Conservation (phyloP, 2,329 filamentous ascomycete genomes). For the Trichophyton rubrum region DNA sequence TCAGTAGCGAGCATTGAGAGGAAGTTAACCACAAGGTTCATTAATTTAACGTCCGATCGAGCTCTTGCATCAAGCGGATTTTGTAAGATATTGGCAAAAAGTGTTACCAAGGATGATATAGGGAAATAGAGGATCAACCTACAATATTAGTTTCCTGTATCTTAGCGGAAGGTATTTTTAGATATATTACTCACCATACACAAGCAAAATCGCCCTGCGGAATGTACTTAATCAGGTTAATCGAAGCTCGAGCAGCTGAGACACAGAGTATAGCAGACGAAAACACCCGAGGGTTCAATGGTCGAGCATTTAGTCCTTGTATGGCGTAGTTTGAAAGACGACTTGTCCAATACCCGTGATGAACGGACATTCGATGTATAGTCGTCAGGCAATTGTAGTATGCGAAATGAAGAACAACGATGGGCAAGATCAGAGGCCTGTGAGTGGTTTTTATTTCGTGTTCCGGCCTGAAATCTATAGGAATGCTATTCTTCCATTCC, state of each 20-base stretch:
- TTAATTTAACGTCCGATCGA: constrained; percentile 75
- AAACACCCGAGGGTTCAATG: constrained; percentile 87
- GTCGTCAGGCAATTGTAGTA: constrained; percentile 98
- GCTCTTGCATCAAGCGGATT: constrained; percentile 84
- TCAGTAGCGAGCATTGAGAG: constrained; percentile 79
- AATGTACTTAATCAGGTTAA: constrained; percentile 88
- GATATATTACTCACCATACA: constrained; percentile 59
- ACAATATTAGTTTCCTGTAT: constrained; percentile 5
- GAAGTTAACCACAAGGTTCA: constrained; percentile 88
- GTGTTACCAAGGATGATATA: constrained; percentile 81
- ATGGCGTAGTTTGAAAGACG: constrained; percentile 89
- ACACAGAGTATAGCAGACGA: constrained; percentile 88
- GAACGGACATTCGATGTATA: constrained; percentile 95
- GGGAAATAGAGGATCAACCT: constrained; percentile 92
- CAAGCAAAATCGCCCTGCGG: constrained; percentile 89
- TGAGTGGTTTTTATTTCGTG: constrained; percentile 89
- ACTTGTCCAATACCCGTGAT: constrained; percentile 97
- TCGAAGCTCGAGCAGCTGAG: constrained; percentile 80
- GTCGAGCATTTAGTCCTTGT: constrained; percentile 78
- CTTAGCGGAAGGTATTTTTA: background rate
- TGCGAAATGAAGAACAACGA: constrained; percentile 87
- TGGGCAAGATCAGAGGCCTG: constrained; percentile 83
- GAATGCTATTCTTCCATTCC: constrained; percentile 92
- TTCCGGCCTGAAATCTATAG: constrained; percentile 91
- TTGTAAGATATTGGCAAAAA: constrained; percentile 93